Evolutionary conservation across 2,329 filamentous ascomycete species (phyloP).

Genomic region (Clonostachys chloroleuca): DNA sequence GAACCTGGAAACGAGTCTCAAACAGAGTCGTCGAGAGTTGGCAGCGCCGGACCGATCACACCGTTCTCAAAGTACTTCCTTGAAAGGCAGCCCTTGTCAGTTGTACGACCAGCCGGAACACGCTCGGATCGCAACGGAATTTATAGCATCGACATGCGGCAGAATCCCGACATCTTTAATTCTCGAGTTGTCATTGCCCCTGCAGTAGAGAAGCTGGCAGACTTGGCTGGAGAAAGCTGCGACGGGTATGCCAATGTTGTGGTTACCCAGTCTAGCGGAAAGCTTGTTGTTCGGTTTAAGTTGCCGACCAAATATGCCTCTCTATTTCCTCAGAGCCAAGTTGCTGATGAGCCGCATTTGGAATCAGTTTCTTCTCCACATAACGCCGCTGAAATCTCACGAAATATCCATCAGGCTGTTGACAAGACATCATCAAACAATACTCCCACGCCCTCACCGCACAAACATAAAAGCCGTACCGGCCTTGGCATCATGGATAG

Average conservation of each 20-base stretch:
- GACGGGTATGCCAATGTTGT: constrained; percentile 21
- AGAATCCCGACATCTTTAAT: constrained; percentile 27
- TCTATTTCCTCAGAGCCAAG: constrained; percentile 20
- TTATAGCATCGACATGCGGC: constrained; percentile 25
- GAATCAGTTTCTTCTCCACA: constrained; percentile 7
- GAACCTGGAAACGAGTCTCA: not conserved
- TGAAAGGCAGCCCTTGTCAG: not conserved
- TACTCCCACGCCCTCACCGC: too few relatives aligned
- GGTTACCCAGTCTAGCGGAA: constrained; percentile 16
- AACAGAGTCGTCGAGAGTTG: not conserved
- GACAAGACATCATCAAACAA: too few relatives aligned
- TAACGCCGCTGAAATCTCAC: constrained; percentile 2
- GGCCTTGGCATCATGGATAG: too few relatives aligned
- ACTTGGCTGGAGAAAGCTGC: constrained; percentile 16
- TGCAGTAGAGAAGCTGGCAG: constrained; percentile 16
- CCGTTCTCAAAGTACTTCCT: not conserved
- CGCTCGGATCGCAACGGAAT: constrained; percentile 10
- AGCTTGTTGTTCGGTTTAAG: constrained; percentile 31
- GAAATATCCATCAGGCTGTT: too few relatives aligned
- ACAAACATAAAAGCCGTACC: too few relatives aligned
- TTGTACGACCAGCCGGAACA: constrained; percentile 4
- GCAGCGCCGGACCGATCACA: not conserved
- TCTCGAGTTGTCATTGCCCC: constrained; percentile 4
- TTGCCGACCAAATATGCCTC: constrained; percentile 19
- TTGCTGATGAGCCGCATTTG: constrained; percentile 16